Evolutionary conservation across 2,329 filamentous ascomycete genomes (phyloP).

Genomic region (Paradendryphiella salina): DNA sequence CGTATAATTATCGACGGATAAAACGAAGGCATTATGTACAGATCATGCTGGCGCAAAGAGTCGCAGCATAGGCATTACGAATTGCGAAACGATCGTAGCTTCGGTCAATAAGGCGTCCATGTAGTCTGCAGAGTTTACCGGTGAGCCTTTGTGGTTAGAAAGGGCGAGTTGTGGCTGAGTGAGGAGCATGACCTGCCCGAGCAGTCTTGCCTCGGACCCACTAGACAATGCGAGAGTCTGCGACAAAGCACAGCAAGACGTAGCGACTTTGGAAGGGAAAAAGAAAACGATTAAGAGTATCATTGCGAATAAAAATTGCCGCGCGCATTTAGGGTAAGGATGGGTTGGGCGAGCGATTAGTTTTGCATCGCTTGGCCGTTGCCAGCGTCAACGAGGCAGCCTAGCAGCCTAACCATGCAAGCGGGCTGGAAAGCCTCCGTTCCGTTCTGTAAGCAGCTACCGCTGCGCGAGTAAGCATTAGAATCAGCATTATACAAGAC

Average conservation of each 20-base stretch:
- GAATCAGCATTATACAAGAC: conserved; percentile 10
- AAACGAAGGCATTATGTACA: conserved; percentile 11
- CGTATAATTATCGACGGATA: conserved; percentile 19
- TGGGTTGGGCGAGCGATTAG: no score
- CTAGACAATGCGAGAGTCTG: not conserved
- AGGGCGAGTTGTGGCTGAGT: conserved; percentile 4
- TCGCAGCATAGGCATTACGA: conserved; percentile 5
- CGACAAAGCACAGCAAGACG: not conserved
- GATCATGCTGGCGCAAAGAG: conserved; percentile 9
- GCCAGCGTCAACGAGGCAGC: not conserved
- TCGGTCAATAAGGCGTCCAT: conserved; percentile 19
- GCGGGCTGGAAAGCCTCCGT: not conserved
- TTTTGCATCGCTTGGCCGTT: not conserved
- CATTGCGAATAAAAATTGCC: not conserved
- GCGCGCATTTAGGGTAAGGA: no score
- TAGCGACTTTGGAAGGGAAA: not conserved
- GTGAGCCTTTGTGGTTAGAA: conserved; percentile 19
- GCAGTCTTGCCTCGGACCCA: not conserved
- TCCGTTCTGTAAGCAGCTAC: not conserved
- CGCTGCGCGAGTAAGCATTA: not conserved
- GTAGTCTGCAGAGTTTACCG: conserved; percentile 16
- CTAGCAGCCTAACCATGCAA: not conserved
- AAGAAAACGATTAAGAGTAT: not conserved
- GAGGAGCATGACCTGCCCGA: conserved; percentile 9
- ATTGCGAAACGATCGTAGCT: conserved; percentile 12